Conservation (phyloP, 2,329 filamentous ascomycete species). For the Zopfia rhizophila region DNA sequence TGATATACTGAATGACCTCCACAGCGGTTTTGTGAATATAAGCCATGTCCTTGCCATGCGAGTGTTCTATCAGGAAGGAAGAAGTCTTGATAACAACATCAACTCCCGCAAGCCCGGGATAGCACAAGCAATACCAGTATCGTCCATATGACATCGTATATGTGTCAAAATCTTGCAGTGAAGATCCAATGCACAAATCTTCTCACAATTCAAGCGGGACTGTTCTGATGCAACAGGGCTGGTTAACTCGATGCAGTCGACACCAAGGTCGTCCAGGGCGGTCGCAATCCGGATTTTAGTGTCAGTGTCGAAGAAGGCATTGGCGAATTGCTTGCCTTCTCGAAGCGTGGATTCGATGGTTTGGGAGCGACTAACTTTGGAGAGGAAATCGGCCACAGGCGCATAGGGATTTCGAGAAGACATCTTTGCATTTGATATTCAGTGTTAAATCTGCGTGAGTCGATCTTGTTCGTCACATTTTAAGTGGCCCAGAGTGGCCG, state of each 20-base stretch:
- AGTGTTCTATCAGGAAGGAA: slow-evolving; percentile 79
- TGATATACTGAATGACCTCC: slow-evolving; percentile 84
- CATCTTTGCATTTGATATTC: too few species aligned
- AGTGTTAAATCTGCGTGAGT: too few species aligned
- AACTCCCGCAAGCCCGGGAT: slow-evolving; percentile 77
- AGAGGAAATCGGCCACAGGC: slow-evolving; percentile 75
- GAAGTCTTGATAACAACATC: slow-evolving; percentile 83
- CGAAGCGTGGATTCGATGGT: slow-evolving; percentile 75
- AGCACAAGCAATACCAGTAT: slow-evolving; percentile 79
- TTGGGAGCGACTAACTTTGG: slow-evolving; percentile 73
- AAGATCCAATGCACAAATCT: slow-evolving; percentile 88
- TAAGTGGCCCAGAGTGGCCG: too few species aligned
- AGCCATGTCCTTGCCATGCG: slow-evolving; percentile 85
- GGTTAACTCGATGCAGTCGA: slow-evolving; percentile 78
- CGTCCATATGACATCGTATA: slow-evolving; percentile 78
- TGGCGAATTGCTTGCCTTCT: slow-evolving; percentile 72
- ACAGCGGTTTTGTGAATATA: slow-evolving; percentile 75
- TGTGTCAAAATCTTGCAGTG: too few species aligned
- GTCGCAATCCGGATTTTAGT: slow-evolving; percentile 10
- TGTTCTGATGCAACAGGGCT: slow-evolving; percentile 82
- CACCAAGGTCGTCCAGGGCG: slow-evolving; percentile 2
- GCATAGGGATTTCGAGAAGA: too few species aligned
- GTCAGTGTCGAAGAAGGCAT: slow-evolving; percentile 10
- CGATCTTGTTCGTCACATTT: too few species aligned
- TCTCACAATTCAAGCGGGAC: slow-evolving; percentile 82